phyloP scores from a whole-genome alignment of 169 alveolate genomes.

The Plasmodium chabaudi region DNA sequence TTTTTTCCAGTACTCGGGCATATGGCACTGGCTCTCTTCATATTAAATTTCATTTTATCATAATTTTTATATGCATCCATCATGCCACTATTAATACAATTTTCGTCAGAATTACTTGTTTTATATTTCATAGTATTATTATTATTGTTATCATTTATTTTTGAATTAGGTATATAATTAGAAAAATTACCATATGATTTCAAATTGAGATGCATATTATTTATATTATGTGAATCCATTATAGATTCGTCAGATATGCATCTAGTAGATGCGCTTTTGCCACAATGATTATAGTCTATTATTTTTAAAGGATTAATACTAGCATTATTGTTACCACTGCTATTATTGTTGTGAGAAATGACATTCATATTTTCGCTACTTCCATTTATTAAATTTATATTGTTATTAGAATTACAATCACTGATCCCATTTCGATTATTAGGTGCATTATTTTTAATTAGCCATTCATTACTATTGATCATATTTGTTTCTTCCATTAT shows the following conservation, averaged over 20 bases:
- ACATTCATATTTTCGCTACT: neutral
- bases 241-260: constrained; percentile 29
- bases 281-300: neutral
- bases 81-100: neutral
- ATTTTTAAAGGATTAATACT: neutral
- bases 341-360: neutral
- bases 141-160: constrained; percentile 4
- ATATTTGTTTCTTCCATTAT: constrained; percentile 1
- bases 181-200: constrained; percentile 5
- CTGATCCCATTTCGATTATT: neutral
- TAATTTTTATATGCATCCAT: constrained; percentile 13
- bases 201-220: constrained; percentile 3
- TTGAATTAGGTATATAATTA: constrained; percentile 12
- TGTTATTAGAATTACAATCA: neutral
- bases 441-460: neutral
- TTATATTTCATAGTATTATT: neutral
- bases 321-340: neutral
- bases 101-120: constrained; percentile 6
- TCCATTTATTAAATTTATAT: neutral
- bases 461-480: constrained; percentile 13
- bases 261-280: constrained; percentile 23
- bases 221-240: constrained; percentile 43
- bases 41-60: constrained; percentile 34
- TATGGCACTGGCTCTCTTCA: constrained; percentile 17
- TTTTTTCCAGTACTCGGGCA: constrained; percentile 8